Conservation (phyloP, 2,329 filamentous ascomycete species). For the Sporothrix variecibatus region DNA sequence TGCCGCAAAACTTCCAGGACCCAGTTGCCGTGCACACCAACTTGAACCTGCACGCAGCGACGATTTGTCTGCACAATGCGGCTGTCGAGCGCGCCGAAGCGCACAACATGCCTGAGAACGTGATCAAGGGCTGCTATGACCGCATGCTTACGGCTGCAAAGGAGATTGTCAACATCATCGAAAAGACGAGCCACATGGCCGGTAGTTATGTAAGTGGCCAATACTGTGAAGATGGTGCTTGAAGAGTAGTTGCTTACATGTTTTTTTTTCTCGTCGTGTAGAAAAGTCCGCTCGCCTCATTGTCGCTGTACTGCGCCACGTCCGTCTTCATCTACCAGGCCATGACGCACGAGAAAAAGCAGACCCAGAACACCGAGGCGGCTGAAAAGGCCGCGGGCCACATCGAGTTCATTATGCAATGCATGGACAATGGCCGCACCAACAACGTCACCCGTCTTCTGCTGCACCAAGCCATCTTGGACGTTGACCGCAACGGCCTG, state of each 20-base stretch:
- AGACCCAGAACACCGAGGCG: not conserved
- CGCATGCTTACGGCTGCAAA: constrained; percentile 78
- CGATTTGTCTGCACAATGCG: constrained; percentile 86
- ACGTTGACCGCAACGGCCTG: constrained; percentile 63
- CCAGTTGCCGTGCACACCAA: constrained; percentile 79
- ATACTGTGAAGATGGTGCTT: not conserved
- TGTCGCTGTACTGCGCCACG: constrained; percentile 82
- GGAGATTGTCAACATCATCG: constrained; percentile 82
- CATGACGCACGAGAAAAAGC: constrained; percentile 49
- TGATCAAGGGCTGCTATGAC: constrained; percentile 70
- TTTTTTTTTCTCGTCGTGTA: constrained; percentile 51
- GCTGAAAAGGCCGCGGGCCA: constrained; percentile 50
- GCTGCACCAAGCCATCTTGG: constrained; percentile 80
- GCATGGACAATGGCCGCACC: constrained; percentile 73
- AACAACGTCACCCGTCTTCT: constrained; percentile 81
- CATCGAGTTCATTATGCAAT: constrained; percentile 74
- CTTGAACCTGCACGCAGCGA: constrained; percentile 82
- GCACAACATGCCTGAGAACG: constrained; percentile 63
- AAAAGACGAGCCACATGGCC: constrained; percentile 67
- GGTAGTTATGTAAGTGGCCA: constrained; percentile 49
- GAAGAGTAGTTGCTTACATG: constrained; percentile 38
- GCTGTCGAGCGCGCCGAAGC: constrained; percentile 81
- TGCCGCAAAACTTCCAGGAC: constrained; percentile 69
- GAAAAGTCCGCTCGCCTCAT: constrained; percentile 70
- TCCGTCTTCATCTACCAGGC: constrained; percentile 81